Evolutionary conservation across 106 monocot genomes (phyloP), one percentile per base, ranked within the genome.

Genomic region (Iris macrosiphon): DNA sequence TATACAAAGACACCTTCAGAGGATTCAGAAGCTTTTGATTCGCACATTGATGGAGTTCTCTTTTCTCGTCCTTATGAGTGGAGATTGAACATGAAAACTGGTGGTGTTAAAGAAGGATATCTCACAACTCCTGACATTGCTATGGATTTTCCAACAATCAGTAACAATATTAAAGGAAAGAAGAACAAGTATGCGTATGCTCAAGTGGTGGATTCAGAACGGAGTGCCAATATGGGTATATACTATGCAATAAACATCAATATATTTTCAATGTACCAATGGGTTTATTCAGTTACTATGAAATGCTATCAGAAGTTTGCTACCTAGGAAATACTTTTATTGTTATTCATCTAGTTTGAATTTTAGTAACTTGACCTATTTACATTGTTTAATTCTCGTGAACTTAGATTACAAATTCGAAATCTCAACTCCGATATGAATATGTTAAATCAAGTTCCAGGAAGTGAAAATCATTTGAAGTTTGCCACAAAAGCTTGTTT

Each of bases 121-220:
- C 6, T 70, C 14, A 62, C 62, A 9, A 16, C 25, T 12, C 29
- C 52, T 24, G 45, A 70, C 16, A 41, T 62, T 12, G 21, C 54
- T 5, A 70, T 70, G 70, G 61, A 62, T 29, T 70, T 70, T 33
- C 62, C 70, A 10, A 24, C 34, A 16, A 70, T 70, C 14, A 70
- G 55, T 17, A 44, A 46, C 13, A n/a, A 25, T 2, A 62, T 61
- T 45, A 33, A 7, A 1, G 70, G 70, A 1, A 2, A 16, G 8
- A 62, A 32, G 31, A 70, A 45, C 70, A 52, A 45, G 18, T 70
- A 55, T 41, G 64, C 52, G 15, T 64, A 64, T 40, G 21, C 56
- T 14, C 71, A 71, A 30, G 63, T 71, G 28, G 55, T 19, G 15
- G 71, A 62, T 48, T 63, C 63, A 39, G 34, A 39, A 45, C 38